Evolutionary conservation across 2,329 filamentous ascomycete species (phyloP), one percentile per base, ranked within the genome.

Genomic region (Diplodia corticola): DNA sequence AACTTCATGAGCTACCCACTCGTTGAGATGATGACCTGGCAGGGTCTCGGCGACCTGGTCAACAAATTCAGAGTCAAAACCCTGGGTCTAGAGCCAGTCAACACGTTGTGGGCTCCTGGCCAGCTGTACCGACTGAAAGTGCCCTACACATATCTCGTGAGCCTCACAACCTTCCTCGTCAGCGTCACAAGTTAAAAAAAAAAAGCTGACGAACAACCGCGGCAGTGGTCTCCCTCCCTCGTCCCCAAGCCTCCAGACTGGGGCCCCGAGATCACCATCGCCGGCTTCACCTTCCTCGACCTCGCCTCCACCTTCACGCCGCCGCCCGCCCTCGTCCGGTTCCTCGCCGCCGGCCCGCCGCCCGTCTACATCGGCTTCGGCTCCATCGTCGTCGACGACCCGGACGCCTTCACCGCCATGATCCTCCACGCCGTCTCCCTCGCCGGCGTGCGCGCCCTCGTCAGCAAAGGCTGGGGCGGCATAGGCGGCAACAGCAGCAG

Each of bases 1-100:
- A 95, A 94, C 76, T 92, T 91, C 73, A 91, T 94, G 75, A 90
- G 87, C 1, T 95, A 93, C 73, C 88, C 90, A 0, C 78, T 94
- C 40, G 90, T 94, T 1, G 91, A 94, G 74, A 89, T 92, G 86
- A 91, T 94, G 81, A 84, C 81, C 20, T 84, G 82, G 82, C 82
- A 83, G 70, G 82, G 84, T 0, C 82, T 94, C 0, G 91, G 91
- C 2, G 91, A 93, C 74, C 79, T 94, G 30, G 85, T 94, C 69
- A 94, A 94, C 72, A 81, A 86, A 30, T 92, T 93, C 70, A 84
- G 91, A 54, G 82, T 87, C 5, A 86, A 88, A 64, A 91, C 87
- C 0, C 80, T 94, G 0, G 85, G 85, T 1, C 79, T 94, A 0
- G 91, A 93, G 69, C 89, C 90, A 0, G 87, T 94, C 1, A 91